Base-by-base conservation (phyloP, 371 early-diverging fungal genomes). In the Rhizomucor pusillus region DNA sequence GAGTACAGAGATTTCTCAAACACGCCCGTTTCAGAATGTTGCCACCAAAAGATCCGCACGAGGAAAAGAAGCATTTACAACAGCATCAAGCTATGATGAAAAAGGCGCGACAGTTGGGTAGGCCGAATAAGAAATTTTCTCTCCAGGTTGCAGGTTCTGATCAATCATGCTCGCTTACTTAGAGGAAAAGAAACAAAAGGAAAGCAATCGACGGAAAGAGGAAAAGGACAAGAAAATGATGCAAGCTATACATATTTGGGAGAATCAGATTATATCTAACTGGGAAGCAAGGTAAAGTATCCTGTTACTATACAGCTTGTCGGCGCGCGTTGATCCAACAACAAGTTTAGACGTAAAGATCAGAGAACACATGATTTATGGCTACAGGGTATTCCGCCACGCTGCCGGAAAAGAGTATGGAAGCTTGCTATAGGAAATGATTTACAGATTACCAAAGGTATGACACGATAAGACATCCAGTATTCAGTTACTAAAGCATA, bases 61-160 rank as follows among this genome's bases (percentile, higher is more conserved):
- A 78, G 54, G 79, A 78, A 56, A 75, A 71, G 48, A 72, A 69
- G 34, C 79, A 78, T 56, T 53, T 78, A 12, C 75, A 78, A 43
- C 65, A 78, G 52, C 73, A 78, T 44, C 66, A 73, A 47, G 56
- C 58, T 13, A 73, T 78, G 75, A 78, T 78, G 79, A 73, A 69
- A 52, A 70, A 75, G 34, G 75, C 79, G 14, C 54, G 52, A 11
- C 66, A 73, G 37, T 46, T 75, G n/a, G 65, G 65, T 63, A 45
- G 33, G 49, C 47, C 14, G 19, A 16, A 14, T 5, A 41, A 41
- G 25, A 11, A 44, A 22, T 3, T 24, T 2, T 14, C 7, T 12
- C 2, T 11, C 4, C 0, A 29, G 11, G 10, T 7, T 46, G 24
- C 3, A 20, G 10, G 14, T 13, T 19, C 11, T 46, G 7, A 56